Conservation (phyloP, 192 early-diverging fungal species). For the Coemansia biformis region DNA sequence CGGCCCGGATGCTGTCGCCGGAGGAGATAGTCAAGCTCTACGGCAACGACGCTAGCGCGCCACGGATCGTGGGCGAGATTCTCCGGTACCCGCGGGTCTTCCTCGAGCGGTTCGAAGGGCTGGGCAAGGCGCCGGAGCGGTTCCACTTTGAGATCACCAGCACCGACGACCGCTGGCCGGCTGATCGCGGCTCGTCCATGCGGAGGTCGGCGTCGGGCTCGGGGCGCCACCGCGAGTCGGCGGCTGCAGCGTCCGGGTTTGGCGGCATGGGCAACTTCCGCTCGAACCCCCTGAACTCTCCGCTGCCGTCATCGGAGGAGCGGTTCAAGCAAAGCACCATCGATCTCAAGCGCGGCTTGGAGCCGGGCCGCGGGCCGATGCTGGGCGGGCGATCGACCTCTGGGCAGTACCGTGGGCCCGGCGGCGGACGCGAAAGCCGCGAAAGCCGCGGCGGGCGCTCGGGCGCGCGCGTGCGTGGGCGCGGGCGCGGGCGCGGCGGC, state of each 20-base stretch:
- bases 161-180: constrained; percentile 47
- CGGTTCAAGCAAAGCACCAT: constrained; percentile 44
- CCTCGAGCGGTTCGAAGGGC: constrained; percentile 67
- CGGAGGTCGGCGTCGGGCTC: constrained; percentile 38
- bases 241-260: constrained; percentile 24
- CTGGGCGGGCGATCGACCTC: constrained; percentile 43
- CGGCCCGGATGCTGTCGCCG: constrained; percentile 33
- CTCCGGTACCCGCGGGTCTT: constrained; percentile 70
- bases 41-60: constrained; percentile 48
- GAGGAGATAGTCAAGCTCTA: constrained; percentile 46
- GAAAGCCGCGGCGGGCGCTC: constrained; percentile 57
- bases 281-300: constrained; percentile 13
- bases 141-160: constrained; percentile 50
- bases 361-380: constrained; percentile 21
- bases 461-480: constrained; percentile 49
- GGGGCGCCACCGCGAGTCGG: constrained; percentile 32
- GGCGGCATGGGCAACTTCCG: constrained; percentile 52
- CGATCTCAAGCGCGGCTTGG: constrained; percentile 30
- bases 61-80: constrained; percentile 54
- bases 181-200: constrained; percentile 44
- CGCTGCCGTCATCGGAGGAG: constrained; percentile 39
- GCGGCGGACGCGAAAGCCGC: constrained; percentile 55
- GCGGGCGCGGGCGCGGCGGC: constrained; percentile 57
- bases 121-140: constrained; percentile 61
- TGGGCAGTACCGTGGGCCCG: constrained; percentile 44